Base-by-base conservation (phyloP, 202 grass and related monocot species). In the Alloteropsis angusta region DNA sequence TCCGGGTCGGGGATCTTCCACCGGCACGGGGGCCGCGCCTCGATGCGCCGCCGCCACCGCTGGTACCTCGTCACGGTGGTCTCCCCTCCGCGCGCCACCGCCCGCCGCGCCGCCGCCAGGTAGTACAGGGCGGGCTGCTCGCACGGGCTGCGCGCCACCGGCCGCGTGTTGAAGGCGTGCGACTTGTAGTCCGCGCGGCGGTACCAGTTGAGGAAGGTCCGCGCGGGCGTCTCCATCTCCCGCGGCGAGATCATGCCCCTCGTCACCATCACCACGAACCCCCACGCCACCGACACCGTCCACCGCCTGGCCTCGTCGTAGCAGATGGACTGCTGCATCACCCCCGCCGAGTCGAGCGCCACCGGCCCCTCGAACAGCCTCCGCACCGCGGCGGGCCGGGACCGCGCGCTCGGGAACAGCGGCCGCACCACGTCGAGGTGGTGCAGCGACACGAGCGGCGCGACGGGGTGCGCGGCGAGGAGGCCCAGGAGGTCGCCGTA, bases 161-260 rank as follows among this genome's bases (percentile, higher is more conserved):
- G 91, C 39, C 95, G 57, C 0, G 91, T 98, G 87, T 94, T 98
- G 80, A 98, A 94, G 1, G 91, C 83, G 82, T 94, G 89, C 8
- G 83, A 62, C 21, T 52, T 94, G 76, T 94, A 94, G 77, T 92
- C 95, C 1, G 83, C 89, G n/a, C 91, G 85, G 0, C 65, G 69
- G 83, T 97, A 90, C 94, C 94, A 97, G 77, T 94, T 97, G 41
- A 90, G 69, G 66, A 97, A 97, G 4, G 95, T 98, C 43, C 95
- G 50, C 43, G 92, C 87, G 19, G 95, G 95, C 83, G 83, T 98
- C 78, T 94, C 92, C 89, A 98, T 94, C 90, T 95, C 95, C 75
- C 95, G 62, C 22, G 89, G 89, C 15, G 95, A 90, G 81, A 90
- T 92, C 5, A 94, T 56, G 0, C 95, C 95, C 41, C 85, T 79